Percentiles rank a stretch among this genome's conserved stretches.
phyloP scores from a whole-genome alignment of 2,329 filamentous ascomycete genomes.

The Penicillium sp. region DNA sequence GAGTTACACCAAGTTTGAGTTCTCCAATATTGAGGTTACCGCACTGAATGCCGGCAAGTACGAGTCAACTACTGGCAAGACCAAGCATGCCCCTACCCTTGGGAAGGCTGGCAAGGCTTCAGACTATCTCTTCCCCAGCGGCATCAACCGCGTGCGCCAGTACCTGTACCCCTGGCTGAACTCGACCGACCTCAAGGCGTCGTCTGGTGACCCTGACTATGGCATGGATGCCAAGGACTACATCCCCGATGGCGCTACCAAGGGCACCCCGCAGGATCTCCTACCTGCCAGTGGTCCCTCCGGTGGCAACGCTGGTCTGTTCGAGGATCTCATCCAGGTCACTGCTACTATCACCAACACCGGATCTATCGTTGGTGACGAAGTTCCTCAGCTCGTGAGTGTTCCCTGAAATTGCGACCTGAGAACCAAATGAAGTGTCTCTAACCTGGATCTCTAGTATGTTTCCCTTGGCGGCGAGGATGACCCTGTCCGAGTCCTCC shows the following conservation, averaged over 20 bases:
- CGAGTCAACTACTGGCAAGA: constrained; percentile 55
- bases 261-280: constrained; percentile 58
- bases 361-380: constrained; percentile 51
- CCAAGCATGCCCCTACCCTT: constrained; percentile 55
- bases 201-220: constrained; percentile 58
- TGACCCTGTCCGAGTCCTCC: constrained; percentile 67
- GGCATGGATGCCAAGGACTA: constrained; percentile 53
- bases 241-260: constrained; percentile 53
- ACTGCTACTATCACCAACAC: constrained; percentile 55
- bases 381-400: constrained; percentile 55
- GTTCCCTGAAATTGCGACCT: background rate
- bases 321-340: constrained; percentile 53
- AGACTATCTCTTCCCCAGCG: constrained; percentile 59
- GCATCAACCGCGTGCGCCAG: constrained; percentile 51
- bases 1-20: constrained; percentile 64
- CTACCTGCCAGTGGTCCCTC: constrained; percentile 60
- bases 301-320: constrained; percentile 61
- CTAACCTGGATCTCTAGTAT: constrained; percentile 52
- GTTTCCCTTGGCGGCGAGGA: constrained; percentile 76
- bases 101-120: constrained; percentile 52
- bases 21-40: constrained; percentile 58
- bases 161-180: constrained; percentile 70
- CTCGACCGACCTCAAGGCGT: constrained; percentile 55
- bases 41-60: constrained; percentile 52
- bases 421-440: too few relatives aligned